phyloP scores from a whole-genome alignment of 345 rosid genomes.

The Linum trigynum region DNA sequence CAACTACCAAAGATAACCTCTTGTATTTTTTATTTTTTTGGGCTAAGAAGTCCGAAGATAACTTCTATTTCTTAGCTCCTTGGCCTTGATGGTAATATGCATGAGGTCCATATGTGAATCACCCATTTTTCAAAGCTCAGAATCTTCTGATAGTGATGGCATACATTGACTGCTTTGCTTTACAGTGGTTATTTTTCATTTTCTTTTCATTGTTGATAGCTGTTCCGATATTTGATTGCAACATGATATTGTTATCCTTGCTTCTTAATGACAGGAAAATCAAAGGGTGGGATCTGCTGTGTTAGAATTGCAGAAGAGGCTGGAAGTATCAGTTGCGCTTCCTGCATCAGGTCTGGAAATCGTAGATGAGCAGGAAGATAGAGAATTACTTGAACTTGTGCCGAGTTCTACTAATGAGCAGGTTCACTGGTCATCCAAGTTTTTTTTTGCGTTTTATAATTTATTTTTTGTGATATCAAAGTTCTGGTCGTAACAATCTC shows the following conservation, averaged over 20 bases:
- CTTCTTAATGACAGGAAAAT: conserved; percentile 36
- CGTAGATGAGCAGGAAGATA: conserved; percentile 59
- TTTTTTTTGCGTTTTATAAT: conserved; percentile 12
- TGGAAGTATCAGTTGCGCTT: conserved; percentile 45
- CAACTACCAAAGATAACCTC: neutral
- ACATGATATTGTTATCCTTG: neutral
- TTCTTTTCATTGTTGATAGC: neutral
- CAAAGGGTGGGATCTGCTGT: conserved; percentile 37
- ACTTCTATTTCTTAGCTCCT: neutral
- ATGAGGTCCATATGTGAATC: neutral
- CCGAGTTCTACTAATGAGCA: conserved; percentile 32
- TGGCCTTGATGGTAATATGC: neutral
- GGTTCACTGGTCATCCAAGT: conserved; percentile 28
- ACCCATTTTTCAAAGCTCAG: neutral
- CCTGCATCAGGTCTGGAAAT: conserved; percentile 36
- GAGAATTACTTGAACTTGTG: conserved; percentile 66
- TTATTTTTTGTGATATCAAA: conserved; percentile 1
- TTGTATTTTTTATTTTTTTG: too few species aligned
- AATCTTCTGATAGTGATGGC: neutral
- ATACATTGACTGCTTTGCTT: neutral
- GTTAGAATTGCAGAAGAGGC: conserved; percentile 50
- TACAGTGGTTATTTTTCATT: neutral
- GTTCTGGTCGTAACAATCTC: conserved; percentile 15
- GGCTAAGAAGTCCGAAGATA: too few species aligned
- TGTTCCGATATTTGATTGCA: neutral